These are phyloP conservation scores for Pyricularia pennisetigena DNA, from an alignment of 2,329 filamentous ascomycete genomes.

Conservation along the genomic window DNA sequence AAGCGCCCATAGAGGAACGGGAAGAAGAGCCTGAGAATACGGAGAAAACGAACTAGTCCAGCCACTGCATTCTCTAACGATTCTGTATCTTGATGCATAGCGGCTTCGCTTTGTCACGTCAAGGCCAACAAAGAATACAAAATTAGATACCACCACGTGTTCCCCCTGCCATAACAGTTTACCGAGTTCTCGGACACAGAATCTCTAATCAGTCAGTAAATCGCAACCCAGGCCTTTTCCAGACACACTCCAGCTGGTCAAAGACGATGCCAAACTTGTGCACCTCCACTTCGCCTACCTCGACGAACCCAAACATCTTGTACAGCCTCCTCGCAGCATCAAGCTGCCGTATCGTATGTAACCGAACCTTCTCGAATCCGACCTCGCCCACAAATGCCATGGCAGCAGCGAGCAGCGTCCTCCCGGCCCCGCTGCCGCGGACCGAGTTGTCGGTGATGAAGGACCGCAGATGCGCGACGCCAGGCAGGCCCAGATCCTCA, in stretches of 20 bases:
- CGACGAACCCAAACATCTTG: slow-evolving; percentile 15
- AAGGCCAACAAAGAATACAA: background rate
- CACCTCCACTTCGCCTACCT: background rate
- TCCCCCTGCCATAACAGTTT: background rate
- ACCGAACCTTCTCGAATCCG: slow-evolving; percentile 14
- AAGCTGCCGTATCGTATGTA: slow-evolving; percentile 15
- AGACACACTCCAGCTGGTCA: background rate
- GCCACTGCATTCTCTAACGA: background rate
- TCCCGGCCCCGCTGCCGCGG: slow-evolving; percentile 15
- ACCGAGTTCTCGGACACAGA: background rate
- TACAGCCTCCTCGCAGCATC: slow-evolving; percentile 16
- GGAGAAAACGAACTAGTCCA: background rate
- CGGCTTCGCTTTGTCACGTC: background rate
- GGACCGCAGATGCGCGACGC: slow-evolving; percentile 15
- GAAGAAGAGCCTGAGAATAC: background rate
- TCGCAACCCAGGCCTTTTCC: background rate
- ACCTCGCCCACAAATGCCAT: slow-evolving; percentile 15
- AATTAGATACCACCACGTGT: background rate
- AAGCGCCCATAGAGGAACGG: slow-evolving; percentile 25
- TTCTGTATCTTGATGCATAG: background rate
- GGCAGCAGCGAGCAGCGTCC: slow-evolving; percentile 13
- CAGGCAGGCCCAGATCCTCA: slow-evolving; percentile 9
- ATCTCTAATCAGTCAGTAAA: background rate
- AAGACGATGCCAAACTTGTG: background rate
- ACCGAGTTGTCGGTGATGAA: slow-evolving; percentile 18